Evolutionary conservation across 140 eudicot genomes (phyloP).

Genomic region (Senecio squalidus): DNA sequence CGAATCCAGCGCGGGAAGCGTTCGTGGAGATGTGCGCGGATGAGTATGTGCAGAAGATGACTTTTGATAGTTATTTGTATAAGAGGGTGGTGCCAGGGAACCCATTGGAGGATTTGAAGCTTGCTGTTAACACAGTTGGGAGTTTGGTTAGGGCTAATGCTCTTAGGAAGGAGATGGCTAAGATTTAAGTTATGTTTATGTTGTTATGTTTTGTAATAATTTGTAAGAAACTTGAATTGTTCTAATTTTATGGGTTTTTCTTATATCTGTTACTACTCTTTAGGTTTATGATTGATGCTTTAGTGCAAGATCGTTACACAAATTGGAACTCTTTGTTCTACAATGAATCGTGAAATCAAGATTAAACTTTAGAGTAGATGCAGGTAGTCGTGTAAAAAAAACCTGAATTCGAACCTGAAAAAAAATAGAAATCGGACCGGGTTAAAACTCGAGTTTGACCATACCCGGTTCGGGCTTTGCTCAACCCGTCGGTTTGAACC

Average conservation of each 20-base stretch:
- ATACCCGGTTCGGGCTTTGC: too few species aligned
- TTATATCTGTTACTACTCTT: not conserved
- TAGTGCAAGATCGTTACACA: too few species aligned
- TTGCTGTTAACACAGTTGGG: constrained; percentile 87
- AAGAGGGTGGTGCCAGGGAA: constrained; percentile 92
- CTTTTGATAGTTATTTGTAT: constrained; percentile 92
- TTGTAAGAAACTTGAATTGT: constrained; percentile 7
- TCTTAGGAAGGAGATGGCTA: constrained; percentile 87
- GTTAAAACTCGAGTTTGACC: too few species aligned
- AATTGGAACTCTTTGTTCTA: too few species aligned
- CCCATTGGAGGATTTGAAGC: constrained; percentile 86
- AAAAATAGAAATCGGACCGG: too few species aligned
- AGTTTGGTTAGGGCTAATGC: constrained; percentile 96
- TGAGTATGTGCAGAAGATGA: constrained; percentile 99
- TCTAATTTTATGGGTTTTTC: not conserved
- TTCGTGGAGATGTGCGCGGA: constrained; percentile 98
- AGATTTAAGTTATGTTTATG: constrained; percentile 21
- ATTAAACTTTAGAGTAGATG: too few species aligned
- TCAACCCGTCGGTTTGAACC: too few species aligned
- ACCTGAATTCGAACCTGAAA: too few species aligned
- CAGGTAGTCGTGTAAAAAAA: too few species aligned
- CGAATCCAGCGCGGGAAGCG: constrained; percentile 98
- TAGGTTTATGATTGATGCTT: too few species aligned
- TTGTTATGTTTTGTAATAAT: not conserved
- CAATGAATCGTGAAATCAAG: too few species aligned